Base-by-base conservation (phyloP, 257 asterid genomes). In the Petunia axillaris region DNA sequence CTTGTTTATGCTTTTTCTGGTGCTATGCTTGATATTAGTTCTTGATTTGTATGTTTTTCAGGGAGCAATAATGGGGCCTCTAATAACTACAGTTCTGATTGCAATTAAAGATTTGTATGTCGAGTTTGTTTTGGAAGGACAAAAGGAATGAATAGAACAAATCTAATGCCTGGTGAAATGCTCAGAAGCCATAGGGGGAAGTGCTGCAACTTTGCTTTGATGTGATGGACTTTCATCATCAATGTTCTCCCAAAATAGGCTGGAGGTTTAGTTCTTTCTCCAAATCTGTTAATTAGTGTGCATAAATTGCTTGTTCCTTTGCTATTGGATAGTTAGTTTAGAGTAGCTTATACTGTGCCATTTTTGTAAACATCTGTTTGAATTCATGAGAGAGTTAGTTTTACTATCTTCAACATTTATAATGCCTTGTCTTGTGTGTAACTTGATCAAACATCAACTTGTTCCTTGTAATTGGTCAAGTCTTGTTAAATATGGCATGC, bases 21-120 rank as follows among this genome's bases (percentile, higher is more conserved):
- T 48, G 7, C 25, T 59, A 59, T 25, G 16, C 13, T 50, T 53
- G 64, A 68, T 9, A 50, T 16, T 2, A 8, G 46, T 36, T 63
- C 11, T 48, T 64, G 53, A 40, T 71, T 37, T 52, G 81, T 68
- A 10, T 59, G 36, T 64, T 74, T 2, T 78, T 85, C 90, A 91
- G 97, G 97, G 97, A 81, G 97, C 97, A 3, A 89, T 91, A 82
- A 90, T 91, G 94, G 97, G 97, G 76, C 97, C 97, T 15, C 67
- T 91, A 84, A 88, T 91, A 78, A 92, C 94, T 1, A 90, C 94
- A 0, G 89, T 92, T 46, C 92, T 89, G 5, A 90, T 89, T 11
- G 97, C 93, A 4, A 91, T 92, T 43, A 92, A 90, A 82, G 89
- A 92, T 76, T 85, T 92, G 85, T 90, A 92, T 37, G 92, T 89